Base-by-base conservation (phyloP, 139 green algal genomes). In the Closterium sp. region DNA sequence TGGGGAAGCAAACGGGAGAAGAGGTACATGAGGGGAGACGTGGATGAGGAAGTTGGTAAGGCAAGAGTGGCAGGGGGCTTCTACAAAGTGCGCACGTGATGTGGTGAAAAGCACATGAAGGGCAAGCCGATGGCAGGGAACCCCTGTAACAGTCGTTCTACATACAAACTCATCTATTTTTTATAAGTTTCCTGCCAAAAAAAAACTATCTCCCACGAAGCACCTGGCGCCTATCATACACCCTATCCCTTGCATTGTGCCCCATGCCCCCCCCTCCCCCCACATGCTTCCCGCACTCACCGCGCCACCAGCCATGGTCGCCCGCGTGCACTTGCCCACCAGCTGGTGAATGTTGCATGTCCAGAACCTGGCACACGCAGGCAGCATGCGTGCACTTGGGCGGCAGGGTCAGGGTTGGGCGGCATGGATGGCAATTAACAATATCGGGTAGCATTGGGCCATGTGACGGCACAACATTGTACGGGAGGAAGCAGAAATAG, bases 331-430 rank as follows among this genome's bases (percentile, higher is more conserved):
- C 36, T 32, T 87, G 16, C 84, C 66, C n/a, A 86, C 35, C 6
- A 90, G n/a, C 34, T 90, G 34, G 25, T 92, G 94, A 21, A 93
- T 64, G 25, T 84, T 16, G 89, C 95, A 96, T 1, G 94, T 87
- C 90, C 95, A 31, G 34, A 83, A 66, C 96, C 96, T 4, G 93
- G 93, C 2, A 69, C 0, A 25, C 3, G 0, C 0, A 16, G 43
- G 43, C 43, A 1, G 43, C 43, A 69, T 69, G 43, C 0, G 43
- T 2, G 43, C 12, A 12, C 21, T 69, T 69, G 43, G 43, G 43
- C 43, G 43, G 43, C 43, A 69, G 1, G 3, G 10, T n/a, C n/a
- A n/a, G 43, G 12, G 23, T 69, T 69, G 43, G 43, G 43, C 43
- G 43, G 43, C 43, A 69, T 2, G 3, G 10, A 69, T 25, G 43